A percentile compares a stretch with the other conserved stretches of the same genome.
Conservation (phyloP, 257 asterid species). For the Solanum habrochaites region DNA sequence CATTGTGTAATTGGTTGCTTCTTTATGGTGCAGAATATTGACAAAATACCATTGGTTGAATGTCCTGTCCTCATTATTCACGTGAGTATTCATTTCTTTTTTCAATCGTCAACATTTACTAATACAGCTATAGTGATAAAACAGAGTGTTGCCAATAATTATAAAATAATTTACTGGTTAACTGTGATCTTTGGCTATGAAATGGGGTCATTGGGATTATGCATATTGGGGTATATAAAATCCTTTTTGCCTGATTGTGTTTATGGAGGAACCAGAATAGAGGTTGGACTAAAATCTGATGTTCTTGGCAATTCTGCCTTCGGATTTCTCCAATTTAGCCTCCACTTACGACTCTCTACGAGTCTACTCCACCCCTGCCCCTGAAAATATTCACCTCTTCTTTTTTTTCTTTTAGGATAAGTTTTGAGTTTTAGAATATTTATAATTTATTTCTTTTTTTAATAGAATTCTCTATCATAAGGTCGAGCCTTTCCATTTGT, state of each 20-base stretch:
- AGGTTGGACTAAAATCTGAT: background rate
- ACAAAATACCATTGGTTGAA: slow-evolving; percentile 71
- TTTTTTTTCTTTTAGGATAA: background rate
- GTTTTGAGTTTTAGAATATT: background rate
- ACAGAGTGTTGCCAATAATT: background rate
- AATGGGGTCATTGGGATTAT: background rate
- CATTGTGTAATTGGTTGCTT: background rate
- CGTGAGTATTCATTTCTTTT: slow-evolving; percentile 38
- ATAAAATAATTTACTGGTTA: background rate
- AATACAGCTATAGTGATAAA: background rate
- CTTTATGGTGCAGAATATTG: slow-evolving; percentile 60
- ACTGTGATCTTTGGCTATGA: background rate
- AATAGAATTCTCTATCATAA: background rate
- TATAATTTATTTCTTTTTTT: background rate
- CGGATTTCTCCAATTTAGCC: background rate
- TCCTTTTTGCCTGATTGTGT: background rate
- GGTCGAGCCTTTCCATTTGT: background rate
- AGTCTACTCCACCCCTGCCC: background rate
- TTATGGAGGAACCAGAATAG: background rate
- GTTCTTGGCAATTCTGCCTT: background rate
- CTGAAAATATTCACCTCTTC: background rate
- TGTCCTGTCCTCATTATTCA: slow-evolving; percentile 91
- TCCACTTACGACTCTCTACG: background rate
- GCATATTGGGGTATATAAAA: background rate
- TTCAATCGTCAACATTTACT: background rate